A percentile compares a stretch with the other conserved stretches of the same genome.
phyloP scores from a whole-genome alignment of 176 grass and related monocot genomes.

The Pharus latifolius region DNA sequence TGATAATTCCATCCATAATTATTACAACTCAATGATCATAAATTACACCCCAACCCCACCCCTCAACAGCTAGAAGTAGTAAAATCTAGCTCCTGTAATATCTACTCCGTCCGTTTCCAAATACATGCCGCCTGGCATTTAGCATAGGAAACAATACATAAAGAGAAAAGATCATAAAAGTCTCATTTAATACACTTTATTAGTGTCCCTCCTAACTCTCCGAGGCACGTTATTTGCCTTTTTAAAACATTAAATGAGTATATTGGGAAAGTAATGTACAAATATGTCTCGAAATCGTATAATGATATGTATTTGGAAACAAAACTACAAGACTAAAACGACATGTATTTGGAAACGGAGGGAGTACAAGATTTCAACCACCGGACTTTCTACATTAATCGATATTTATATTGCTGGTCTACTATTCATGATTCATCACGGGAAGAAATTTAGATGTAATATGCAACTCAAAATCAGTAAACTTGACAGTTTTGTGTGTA shows the following conservation, averaged over 20 bases:
- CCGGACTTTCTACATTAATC: background rate
- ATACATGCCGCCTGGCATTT: too few species aligned
- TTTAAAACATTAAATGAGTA: too few species aligned
- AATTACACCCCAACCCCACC: background rate
- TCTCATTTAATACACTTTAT: too few species aligned
- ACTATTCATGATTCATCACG: background rate
- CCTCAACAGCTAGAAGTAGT: background rate
- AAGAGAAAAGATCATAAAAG: too few species aligned
- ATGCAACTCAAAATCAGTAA: background rate
- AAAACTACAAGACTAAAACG: background rate
- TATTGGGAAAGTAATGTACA: too few species aligned
- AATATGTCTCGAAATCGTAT: too few species aligned
- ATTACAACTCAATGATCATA: background rate
- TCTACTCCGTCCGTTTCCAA: too few species aligned
- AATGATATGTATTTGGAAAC: background rate
- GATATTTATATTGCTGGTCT: background rate
- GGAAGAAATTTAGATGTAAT: background rate
- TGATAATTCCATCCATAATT: background rate
- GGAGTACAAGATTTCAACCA: background rate
- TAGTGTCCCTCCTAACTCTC: too few species aligned
- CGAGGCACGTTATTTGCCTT: too few species aligned
- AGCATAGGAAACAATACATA: too few species aligned
- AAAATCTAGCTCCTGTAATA: background rate
- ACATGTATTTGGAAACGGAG: background rate
- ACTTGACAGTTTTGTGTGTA: background rate